phyloP scores from a whole-genome alignment of 23 red algal genomes.

The Gracilariopsis chorda region DNA sequence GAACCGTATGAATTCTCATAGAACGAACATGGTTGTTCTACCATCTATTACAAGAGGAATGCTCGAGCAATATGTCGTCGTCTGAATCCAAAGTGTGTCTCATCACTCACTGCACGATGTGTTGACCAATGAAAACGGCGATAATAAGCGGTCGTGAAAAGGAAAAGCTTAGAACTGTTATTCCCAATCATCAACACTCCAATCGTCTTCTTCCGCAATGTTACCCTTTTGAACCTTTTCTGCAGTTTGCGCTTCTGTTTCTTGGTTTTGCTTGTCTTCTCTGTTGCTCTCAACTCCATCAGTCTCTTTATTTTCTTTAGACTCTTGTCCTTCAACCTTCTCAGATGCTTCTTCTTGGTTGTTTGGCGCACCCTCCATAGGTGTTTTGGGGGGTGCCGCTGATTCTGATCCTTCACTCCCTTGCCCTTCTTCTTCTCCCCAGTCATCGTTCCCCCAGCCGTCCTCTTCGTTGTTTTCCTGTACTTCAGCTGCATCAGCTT shows the following conservation, averaged over 20 bases:
- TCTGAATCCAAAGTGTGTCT: background rate
- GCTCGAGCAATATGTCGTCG: background rate
- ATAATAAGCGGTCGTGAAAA: background rate
- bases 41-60: background rate
- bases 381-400: background rate
- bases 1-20: constrained; percentile 75
- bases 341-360: background rate
- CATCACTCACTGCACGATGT: background rate
- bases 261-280: background rate
- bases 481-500: constrained; percentile 27
- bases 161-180: background rate
- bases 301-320: background rate
- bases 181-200: constrained; percentile 52
- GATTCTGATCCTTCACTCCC: background rate
- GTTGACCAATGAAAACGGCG: background rate
- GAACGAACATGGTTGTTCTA: background rate
- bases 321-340: background rate
- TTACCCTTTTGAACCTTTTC: background rate
- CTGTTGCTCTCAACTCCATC: background rate
- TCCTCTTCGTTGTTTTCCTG: constrained; percentile 31
- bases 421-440: constrained; percentile 32
- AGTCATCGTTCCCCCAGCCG: constrained; percentile 67
- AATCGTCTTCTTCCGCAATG: constrained; percentile 11
- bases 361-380: background rate
- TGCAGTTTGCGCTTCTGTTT: background rate